A percentile compares a stretch with the other conserved stretches of the same genome.
Evolutionary conservation across 768 basidiomycete species (phyloP).

Genomic region (Lactarius deliciosus): DNA sequence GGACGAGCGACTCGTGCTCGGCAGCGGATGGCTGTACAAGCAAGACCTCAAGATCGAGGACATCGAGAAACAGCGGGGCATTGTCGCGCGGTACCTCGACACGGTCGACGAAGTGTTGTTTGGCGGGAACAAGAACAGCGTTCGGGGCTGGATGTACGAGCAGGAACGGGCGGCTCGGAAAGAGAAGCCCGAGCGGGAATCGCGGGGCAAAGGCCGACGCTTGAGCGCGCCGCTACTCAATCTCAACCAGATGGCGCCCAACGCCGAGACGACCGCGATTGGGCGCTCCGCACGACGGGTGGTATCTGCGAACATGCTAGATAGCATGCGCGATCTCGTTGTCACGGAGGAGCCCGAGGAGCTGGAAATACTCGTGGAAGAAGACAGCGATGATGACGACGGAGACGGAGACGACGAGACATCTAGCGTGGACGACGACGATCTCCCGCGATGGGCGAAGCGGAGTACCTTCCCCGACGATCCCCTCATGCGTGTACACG

Average conservation of each 20-base stretch:
- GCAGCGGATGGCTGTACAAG: constrained; percentile 79
- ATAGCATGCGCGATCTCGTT: constrained; percentile 49
- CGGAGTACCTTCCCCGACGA: constrained; percentile 53
- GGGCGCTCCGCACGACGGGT: constrained; percentile 44
- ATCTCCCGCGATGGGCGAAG: constrained; percentile 77
- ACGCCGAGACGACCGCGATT: not conserved
- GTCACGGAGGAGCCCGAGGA: constrained; percentile 57
- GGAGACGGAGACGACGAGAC: not conserved
- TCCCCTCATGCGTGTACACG: constrained; percentile 60
- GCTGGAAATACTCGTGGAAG: constrained; percentile 48
- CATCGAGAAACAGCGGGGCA: constrained; percentile 54
- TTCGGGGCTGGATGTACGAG: constrained; percentile 50
- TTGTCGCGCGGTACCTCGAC: constrained; percentile 64
- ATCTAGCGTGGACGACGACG: constrained; percentile 59
- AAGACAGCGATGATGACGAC: constrained; percentile 33
- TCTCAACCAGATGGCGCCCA: constrained; percentile 31
- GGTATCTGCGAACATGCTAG: constrained; percentile 60
- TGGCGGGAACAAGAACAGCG: constrained; percentile 50
- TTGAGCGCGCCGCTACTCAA: constrained; percentile 45
- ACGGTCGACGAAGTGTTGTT: constrained; percentile 79
- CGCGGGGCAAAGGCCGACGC: constrained; percentile 43
- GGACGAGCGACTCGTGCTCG: constrained; percentile 79
- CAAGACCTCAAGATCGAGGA: constrained; percentile 58
- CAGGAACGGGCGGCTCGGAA: constrained; percentile 47
- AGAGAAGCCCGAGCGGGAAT: constrained; percentile 41